phyloP scores from a whole-genome alignment of 192 early-diverging fungal species.

The Helicostylum pulchrum region DNA sequence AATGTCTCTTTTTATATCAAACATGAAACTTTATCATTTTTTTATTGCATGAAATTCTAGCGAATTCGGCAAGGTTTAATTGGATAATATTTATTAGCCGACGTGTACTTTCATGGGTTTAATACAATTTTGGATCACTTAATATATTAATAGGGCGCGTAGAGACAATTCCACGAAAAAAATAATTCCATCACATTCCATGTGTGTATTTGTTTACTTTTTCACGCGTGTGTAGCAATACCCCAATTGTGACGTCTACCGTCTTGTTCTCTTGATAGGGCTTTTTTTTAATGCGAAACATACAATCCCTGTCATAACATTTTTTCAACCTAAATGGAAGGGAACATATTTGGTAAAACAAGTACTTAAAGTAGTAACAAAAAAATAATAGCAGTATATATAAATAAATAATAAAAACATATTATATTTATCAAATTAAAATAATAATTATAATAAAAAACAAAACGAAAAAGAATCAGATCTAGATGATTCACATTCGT shows the following conservation, averaged over 20 bases:
- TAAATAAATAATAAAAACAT: too few relatives aligned
- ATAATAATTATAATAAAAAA: too few relatives aligned
- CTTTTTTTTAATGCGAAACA: not conserved
- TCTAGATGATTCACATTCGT: slow-evolving; percentile 12
- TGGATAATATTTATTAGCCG: not conserved
- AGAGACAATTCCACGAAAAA: not conserved
- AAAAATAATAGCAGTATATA: too few relatives aligned
- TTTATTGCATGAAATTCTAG: slow-evolving; percentile 12
- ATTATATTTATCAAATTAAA: too few relatives aligned
- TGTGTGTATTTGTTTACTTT: not conserved
- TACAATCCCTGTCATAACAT: too few relatives aligned
- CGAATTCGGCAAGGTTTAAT: not conserved
- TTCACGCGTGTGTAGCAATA: not conserved
- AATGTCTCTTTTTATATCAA: slow-evolving; percentile 4
- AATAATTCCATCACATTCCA: not conserved
- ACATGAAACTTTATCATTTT: not conserved
- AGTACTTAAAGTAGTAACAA: too few relatives aligned
- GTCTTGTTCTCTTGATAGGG: not conserved
- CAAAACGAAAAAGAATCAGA: too few relatives aligned
- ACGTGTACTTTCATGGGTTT: not conserved
- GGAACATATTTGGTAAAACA: too few relatives aligned
- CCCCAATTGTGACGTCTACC: not conserved
- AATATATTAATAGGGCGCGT: not conserved
- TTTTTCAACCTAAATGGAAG: too few relatives aligned
- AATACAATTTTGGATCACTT: not conserved